Evolutionary conservation across 2,329 filamentous ascomycete species (phyloP).

Genomic region (Geosmithia flava): DNA sequence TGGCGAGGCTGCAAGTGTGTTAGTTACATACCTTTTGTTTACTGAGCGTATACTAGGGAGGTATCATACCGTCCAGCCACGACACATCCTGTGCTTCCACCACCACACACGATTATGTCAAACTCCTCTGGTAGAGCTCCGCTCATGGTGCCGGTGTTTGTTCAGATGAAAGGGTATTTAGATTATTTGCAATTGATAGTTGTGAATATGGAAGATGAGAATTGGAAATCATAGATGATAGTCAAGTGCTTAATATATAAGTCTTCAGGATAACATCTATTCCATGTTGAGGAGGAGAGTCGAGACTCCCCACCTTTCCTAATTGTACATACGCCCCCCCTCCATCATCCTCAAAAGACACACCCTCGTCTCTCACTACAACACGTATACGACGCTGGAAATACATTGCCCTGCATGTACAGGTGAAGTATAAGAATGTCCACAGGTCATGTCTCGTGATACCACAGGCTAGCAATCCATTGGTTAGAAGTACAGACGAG

Average conservation of each 20-base stretch:
- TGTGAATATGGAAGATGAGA: neutral
- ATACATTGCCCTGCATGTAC: neutral
- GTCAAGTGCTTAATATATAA: too few relatives aligned
- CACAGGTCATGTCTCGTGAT: neutral
- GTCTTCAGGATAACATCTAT: too few relatives aligned
- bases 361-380: neutral
- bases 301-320: neutral
- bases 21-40: conserved; percentile 7
- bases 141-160: conserved; percentile 1
- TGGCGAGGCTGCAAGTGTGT: conserved; percentile 47
- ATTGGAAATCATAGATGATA: too few relatives aligned
- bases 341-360: neutral
- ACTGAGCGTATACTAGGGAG: neutral
- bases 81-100: conserved; percentile 55
- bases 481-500: too few relatives aligned
- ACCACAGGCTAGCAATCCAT: too few relatives aligned
- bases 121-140: conserved; percentile 55
- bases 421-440: neutral
- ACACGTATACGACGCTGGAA: too few relatives aligned
- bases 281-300: neutral
- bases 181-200: neutral
- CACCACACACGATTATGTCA: conserved; percentile 69
- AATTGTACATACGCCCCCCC: neutral
- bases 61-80: conserved; percentile 37
- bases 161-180: neutral